Evolutionary conservation across 805 yeast genomes (phyloP).

Genomic region (Metschnikowia bowlesiae): DNA sequence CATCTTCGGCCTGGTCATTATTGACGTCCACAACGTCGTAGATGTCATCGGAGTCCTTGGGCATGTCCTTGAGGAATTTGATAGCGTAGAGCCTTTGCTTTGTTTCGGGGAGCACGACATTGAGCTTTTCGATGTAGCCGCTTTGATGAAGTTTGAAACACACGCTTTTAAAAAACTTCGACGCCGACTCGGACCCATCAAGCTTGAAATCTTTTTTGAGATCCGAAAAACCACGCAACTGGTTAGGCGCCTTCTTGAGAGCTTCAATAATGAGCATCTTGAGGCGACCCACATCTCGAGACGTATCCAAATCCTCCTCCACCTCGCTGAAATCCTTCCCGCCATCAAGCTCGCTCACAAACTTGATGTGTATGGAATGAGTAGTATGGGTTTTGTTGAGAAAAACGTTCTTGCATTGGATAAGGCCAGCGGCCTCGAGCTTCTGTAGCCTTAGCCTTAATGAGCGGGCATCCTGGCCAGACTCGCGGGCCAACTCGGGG

Average conservation of each 20-base stretch:
- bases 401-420: slow-evolving; percentile 35
- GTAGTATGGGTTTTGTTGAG: slow-evolving; percentile 49
- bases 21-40: slow-evolving; percentile 33
- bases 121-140: slow-evolving; percentile 47
- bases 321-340: slow-evolving; percentile 7
- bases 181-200: slow-evolving; percentile 34
- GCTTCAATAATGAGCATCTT: slow-evolving; percentile 41
- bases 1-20: slow-evolving; percentile 14
- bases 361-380: slow-evolving; percentile 48
- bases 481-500: slow-evolving; percentile 47
- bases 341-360: slow-evolving; percentile 23
- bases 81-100: slow-evolving; percentile 29
- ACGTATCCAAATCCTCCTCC: slow-evolving; percentile 22
- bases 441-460: slow-evolving; percentile 58
- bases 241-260: slow-evolving; percentile 54
- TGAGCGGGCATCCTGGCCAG: slow-evolving; percentile 71
- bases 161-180: slow-evolving; percentile 47
- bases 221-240: slow-evolving; percentile 57
- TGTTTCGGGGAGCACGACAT: slow-evolving; percentile 37
- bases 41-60: slow-evolving; percentile 42
- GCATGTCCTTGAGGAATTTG: slow-evolving; percentile 42
- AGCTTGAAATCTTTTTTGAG: slow-evolving; percentile 55
- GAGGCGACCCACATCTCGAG: slow-evolving; percentile 27
- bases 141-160: slow-evolving; percentile 41
- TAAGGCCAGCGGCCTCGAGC: slow-evolving; percentile 47